phyloP scores from a whole-genome alignment of 2,329 filamentous ascomycete species.

The Trichoderma arundinaceum region DNA sequence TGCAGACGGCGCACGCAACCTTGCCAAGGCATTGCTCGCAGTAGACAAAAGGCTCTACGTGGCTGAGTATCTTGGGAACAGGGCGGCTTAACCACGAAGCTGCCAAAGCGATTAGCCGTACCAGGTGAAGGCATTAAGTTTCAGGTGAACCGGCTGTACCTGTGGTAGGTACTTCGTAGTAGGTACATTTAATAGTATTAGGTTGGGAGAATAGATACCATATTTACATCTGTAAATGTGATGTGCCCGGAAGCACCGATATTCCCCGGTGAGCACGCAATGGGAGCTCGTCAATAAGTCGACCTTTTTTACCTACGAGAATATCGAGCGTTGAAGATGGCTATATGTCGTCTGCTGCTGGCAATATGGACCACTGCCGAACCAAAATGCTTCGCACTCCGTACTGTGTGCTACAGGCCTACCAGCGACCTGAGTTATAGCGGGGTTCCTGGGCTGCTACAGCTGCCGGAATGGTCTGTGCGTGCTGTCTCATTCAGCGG shows the following conservation, averaged over 20 bases:
- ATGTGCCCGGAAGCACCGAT: neutral
- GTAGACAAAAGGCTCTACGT: constrained; percentile 47
- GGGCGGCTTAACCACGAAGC: constrained; percentile 44
- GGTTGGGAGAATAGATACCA: neutral
- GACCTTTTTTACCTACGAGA: neutral
- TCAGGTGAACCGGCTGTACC: neutral
- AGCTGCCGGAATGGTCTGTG: constrained; percentile 28
- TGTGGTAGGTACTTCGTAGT: neutral
- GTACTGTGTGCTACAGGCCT: neutral
- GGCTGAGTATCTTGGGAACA: constrained; percentile 37
- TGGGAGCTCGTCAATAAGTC: neutral
- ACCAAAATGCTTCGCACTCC: too few species aligned
- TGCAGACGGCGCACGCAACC: constrained; percentile 47
- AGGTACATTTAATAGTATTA: neutral
- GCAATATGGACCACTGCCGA: too few species aligned
- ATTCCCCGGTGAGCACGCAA: too few species aligned
- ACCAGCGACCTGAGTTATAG: neutral
- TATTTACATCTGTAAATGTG: neutral
- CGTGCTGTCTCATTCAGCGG: constrained; percentile 3
- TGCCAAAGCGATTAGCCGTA: constrained; percentile 35
- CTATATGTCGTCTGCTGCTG: neutral
- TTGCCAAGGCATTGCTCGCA: constrained; percentile 49
- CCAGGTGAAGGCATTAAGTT: constrained; percentile 21
- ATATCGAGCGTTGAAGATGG: neutral
- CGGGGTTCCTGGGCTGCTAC: constrained; percentile 4